Conservation (phyloP, 257 asterid genomes). For the Nicotiana tomentosiformis region DNA sequence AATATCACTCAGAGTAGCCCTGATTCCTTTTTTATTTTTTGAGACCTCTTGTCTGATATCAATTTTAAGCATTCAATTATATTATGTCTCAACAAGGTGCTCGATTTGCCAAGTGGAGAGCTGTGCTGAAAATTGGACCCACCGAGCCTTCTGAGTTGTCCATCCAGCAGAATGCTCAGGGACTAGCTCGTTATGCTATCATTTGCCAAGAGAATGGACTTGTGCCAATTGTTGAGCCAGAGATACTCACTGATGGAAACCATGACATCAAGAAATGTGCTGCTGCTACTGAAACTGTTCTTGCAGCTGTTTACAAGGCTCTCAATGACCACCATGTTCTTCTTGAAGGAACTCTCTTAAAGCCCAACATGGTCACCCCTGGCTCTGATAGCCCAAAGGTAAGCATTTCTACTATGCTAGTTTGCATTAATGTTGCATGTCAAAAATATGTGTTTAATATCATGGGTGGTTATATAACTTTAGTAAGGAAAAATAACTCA, state of each 20-base stretch:
- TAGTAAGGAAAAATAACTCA: no score
- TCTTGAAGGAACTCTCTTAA: conserved; percentile 81
- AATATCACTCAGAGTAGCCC: neutral
- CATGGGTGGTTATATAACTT: no score
- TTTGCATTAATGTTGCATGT: no score
- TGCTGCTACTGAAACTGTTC: conserved; percentile 63
- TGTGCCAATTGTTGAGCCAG: conserved; percentile 89
- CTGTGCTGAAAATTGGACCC: conserved; percentile 70
- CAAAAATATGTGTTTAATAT: no score
- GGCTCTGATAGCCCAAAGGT: conserved; percentile 84
- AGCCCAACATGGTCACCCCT: conserved; percentile 93
- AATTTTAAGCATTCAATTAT: neutral
- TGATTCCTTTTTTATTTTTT: neutral
- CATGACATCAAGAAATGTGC: conserved; percentile 71
- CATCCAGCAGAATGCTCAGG: conserved; percentile 80
- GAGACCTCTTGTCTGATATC: neutral
- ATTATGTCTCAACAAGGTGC: conserved; percentile 30
- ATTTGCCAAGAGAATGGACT: conserved; percentile 89
- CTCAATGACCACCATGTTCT: conserved; percentile 83
- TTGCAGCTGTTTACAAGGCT: conserved; percentile 81
- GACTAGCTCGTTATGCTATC: conserved; percentile 82
- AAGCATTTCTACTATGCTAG: neutral
- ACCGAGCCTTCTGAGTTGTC: conserved; percentile 69
- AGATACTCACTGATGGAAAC: conserved; percentile 64
- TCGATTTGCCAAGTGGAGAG: conserved; percentile 84